Evolutionary conservation across 1,139 yeast species (phyloP).

Genomic region (Tardiomyces depauwii): DNA sequence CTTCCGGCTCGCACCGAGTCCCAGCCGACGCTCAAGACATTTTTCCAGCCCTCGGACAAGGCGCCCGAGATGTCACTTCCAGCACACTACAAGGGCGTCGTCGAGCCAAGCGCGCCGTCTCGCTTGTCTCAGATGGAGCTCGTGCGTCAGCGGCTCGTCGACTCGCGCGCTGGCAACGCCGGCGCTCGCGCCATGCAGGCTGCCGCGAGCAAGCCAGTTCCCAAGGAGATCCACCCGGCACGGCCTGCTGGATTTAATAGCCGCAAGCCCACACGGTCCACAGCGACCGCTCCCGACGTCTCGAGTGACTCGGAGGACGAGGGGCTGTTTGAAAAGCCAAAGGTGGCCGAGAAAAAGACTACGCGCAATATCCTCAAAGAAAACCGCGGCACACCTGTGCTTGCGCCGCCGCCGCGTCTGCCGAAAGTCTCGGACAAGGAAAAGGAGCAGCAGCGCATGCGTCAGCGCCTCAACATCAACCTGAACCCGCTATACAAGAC

Average conservation of each 20-base stretch:
- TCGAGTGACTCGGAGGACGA: slow-evolving; percentile 11
- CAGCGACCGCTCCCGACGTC: background rate
- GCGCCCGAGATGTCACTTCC: background rate
- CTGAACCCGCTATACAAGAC: slow-evolving; percentile 61
- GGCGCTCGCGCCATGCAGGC: background rate
- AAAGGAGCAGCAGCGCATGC: slow-evolving; percentile 66
- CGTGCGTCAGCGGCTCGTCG: background rate
- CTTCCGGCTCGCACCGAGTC: background rate
- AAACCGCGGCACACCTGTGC: slow-evolving; percentile 1
- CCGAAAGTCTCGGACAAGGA: slow-evolving; percentile 30
- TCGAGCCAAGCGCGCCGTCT: background rate
- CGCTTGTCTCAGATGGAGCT: background rate
- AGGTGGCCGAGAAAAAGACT: slow-evolving; percentile 1
- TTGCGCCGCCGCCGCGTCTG: background rate
- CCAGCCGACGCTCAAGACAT: background rate
- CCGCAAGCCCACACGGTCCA: slow-evolving; percentile 1
- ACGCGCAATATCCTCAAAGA: slow-evolving; percentile 2
- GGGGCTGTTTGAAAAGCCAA: slow-evolving; percentile 14
- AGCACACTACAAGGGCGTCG: background rate
- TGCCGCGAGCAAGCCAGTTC: slow-evolving; percentile 6
- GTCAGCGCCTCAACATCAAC: slow-evolving; percentile 67
- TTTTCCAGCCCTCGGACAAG: background rate
- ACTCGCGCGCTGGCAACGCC: background rate
- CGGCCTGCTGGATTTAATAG: slow-evolving; percentile 74
- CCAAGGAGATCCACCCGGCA: slow-evolving; percentile 43